Conservation (phyloP, 305 asterid genomes). For the Plantago coronopus region DNA sequence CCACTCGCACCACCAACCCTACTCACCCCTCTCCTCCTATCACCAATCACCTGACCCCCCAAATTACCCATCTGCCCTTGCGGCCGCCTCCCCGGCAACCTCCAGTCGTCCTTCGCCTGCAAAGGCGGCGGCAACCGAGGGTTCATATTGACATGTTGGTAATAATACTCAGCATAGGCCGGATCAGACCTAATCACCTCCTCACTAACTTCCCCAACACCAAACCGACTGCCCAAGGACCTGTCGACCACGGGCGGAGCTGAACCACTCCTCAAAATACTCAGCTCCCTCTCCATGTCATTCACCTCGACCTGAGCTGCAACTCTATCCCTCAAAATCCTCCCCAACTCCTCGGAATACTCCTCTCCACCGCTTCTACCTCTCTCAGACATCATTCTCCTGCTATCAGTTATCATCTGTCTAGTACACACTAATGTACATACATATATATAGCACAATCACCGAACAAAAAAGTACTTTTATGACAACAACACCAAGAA, state of each 20-base stretch:
- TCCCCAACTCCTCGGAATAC: slow-evolving; percentile 1
- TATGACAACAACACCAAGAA: neutral
- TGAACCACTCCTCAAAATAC: slow-evolving; percentile 57
- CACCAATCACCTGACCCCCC: slow-evolving; percentile 39
- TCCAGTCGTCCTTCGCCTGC: slow-evolving; percentile 39
- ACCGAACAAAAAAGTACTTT: neutral
- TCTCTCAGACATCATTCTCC: slow-evolving; percentile 50
- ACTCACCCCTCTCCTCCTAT: slow-evolving; percentile 35
- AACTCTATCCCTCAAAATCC: slow-evolving; percentile 37
- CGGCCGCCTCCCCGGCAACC: slow-evolving; percentile 28
- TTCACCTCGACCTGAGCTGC: slow-evolving; percentile 31
- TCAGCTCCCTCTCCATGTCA: slow-evolving; percentile 50
- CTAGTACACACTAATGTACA: slow-evolving; percentile 16
- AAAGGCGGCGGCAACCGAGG: slow-evolving; percentile 58
- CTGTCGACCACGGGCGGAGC: slow-evolving; percentile 66
- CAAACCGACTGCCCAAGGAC: slow-evolving; percentile 34
- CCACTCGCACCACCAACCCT: slow-evolving; percentile 30
- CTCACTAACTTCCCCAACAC: slow-evolving; percentile 31
- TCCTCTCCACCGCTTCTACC: slow-evolving; percentile 1
- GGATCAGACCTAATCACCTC: slow-evolving; percentile 72
- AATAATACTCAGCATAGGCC: slow-evolving; percentile 47
- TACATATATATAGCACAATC: neutral
- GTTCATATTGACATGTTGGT: slow-evolving; percentile 55
- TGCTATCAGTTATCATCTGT: slow-evolving; percentile 32
- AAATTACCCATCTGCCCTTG: slow-evolving; percentile 32